Base-by-base conservation (phyloP, 164 flowering plant genomes). In the Brasenia schreberi region DNA sequence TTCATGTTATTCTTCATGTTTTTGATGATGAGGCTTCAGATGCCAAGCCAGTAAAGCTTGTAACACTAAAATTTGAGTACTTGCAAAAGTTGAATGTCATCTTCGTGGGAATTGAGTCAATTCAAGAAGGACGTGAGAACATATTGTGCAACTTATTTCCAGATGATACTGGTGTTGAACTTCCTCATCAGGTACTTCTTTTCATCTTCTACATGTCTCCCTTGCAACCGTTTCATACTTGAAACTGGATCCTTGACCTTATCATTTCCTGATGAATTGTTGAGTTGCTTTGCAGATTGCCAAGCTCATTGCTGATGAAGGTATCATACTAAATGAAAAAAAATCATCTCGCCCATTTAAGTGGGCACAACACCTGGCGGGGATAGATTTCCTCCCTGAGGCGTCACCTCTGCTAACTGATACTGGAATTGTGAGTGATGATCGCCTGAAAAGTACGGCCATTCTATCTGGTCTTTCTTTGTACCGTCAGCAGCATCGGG, bases 281-380 rank as follows among this genome's bases (percentile, higher is more conserved):
- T 64, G 39, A 52, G 75, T 64, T 44, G 23, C 67, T 42, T 65
- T 84, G 82, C 94, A 95, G 99, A 77, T 86, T 27, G 88, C 96
- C 17, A 95, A 95, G 82, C 84, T 92, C 44, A 33, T 71, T 65
- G 73, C 77, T 66, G 94, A 88, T 68, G 77, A 84, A 74, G 67
- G 76, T 10, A 70, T 66, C 64, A 67, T 70, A 49, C 88, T 86
- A 76, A 89, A 90, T 76, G 89, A 85, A 72, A 85, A 58, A 70
- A 84, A 86, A 76, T 69, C 76, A 59, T 60, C 63, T n/a, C 86
- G 97, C 19, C 97, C 99, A 43, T 92, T 88, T 74, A 95, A 88
- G 78, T 95, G 99, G 97, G 92, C 86, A 68, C 99, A 95, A 69
- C 97, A 95, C 79, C 75, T 95, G 80, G 96, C 89, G 7, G 99